Evolutionary conservation across 2,329 filamentous ascomycete species (phyloP), one percentile per base, ranked within the genome.

Genomic region (Cladosporium sp.): DNA sequence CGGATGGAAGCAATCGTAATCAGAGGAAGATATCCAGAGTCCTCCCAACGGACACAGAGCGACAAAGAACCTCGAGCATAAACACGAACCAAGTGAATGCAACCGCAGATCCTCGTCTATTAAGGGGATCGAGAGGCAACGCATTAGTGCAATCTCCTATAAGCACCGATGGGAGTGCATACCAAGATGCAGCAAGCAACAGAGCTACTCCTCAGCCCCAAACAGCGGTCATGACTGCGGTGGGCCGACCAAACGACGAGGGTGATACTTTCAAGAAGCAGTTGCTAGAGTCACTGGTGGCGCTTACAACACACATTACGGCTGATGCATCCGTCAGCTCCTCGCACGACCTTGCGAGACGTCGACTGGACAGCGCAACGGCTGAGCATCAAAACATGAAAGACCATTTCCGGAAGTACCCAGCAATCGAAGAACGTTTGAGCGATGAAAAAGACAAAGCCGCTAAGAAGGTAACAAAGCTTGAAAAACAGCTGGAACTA

Each of bases 121-220:
- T 33, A 53, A n/a, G 21, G 12, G 33, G 23, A 12, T 37, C n/a
- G 33, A 40, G 23, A 31, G 29, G 6, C 16, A 44, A 46, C 8
- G 12, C 16, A 40, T 35, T 29, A 14, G 46, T 62, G 11, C 60
- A 37, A n/a, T 62, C 60, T 29, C 60, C 60, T 3, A 35, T 29
- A 10, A 62, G 49, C 23, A 55, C 60, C 26, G 60, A 62, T 11
- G 49, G 60, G 14, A 62, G 60, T 14, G n/a, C 49, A 8, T 55
- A 62, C 16, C 56, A 67, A 62, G 64, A 67, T 50, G 56, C 58
- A 46, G 37, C 62, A 14, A 66, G 31, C 49, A 49, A 53, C 23
- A 29, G 65, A 28, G 59, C 50, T 2, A 63, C 33, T 7, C 52
- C 52, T 10, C 40, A 46, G 5, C 35, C 56, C 5, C 31, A 40